phyloP scores from a whole-genome alignment of 306 rosid species.

The Acacia confusa region DNA sequence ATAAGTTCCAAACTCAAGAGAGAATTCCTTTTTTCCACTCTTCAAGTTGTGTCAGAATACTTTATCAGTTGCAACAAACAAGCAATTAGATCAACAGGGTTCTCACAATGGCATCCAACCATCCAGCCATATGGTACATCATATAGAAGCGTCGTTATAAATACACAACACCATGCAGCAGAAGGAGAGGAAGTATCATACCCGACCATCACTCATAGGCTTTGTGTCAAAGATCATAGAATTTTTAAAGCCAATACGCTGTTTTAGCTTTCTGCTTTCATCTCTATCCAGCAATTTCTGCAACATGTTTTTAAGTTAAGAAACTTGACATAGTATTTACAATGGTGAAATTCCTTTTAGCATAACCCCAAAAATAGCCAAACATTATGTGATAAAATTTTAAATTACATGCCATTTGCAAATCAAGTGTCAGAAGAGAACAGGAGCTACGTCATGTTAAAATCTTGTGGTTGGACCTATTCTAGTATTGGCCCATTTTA shows the following conservation, averaged over 20 bases:
- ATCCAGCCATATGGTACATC: not conserved
- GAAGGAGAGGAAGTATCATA: conserved; percentile 40
- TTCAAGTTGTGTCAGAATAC: conserved; percentile 2
- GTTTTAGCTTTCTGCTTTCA: conserved; percentile 68
- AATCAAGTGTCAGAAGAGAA: not conserved
- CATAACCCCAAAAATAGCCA: not conserved
- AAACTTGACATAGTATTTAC: conserved; percentile 23
- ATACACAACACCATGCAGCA: conserved; percentile 17
- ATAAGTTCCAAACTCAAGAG: conserved; percentile 1
- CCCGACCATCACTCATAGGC: conserved; percentile 97
- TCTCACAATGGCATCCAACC: not conserved
- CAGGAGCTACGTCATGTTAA: not conserved
- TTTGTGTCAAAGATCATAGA: conserved; percentile 86
- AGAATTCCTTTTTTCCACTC: not conserved
- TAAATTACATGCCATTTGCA: conserved; percentile 29
- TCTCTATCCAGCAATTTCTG: conserved; percentile 86
- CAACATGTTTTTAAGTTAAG: conserved; percentile 20
- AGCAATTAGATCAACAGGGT: conserved; percentile 17
- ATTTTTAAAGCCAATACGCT: conserved; percentile 82
- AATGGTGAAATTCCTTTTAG: conserved; percentile 10
- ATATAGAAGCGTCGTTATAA: conserved; percentile 7
- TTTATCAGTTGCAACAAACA: not conserved
- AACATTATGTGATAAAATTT: conserved; percentile 4
- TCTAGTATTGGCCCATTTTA: not conserved
- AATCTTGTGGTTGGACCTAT: not conserved